A percentile compares a stretch with the other conserved stretches of the same genome.
phyloP scores from a whole-genome alignment of 768 basidiomycete species.

The Sarcomyxa edulis region DNA sequence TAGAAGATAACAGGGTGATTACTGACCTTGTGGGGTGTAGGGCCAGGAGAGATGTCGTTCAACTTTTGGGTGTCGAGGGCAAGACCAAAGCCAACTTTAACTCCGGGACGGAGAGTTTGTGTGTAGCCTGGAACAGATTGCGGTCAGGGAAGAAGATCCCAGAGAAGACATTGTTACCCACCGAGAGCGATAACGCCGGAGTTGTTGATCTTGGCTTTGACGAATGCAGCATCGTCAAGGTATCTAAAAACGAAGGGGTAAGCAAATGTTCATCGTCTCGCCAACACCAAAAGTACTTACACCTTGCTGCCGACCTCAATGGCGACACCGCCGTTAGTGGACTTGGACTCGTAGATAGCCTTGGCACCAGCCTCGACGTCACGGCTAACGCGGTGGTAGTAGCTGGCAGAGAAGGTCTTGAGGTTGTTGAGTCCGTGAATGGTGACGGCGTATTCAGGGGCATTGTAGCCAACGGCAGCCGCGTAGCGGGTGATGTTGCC shows the following conservation, averaged over 20 bases:
- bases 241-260: slow-evolving; percentile 36
- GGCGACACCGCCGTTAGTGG: slow-evolving; percentile 77
- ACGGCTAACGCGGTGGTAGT: slow-evolving; percentile 92
- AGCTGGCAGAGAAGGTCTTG: slow-evolving; percentile 89
- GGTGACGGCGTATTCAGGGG: slow-evolving; percentile 93
- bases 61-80: slow-evolving; percentile 92
- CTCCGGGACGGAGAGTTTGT: slow-evolving; percentile 89
- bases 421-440: slow-evolving; percentile 94
- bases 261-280: background rate
- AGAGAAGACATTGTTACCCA: slow-evolving; percentile 25
- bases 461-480: slow-evolving; percentile 89
- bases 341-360: slow-evolving; percentile 94
- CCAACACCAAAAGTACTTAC: slow-evolving; percentile 38
- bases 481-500: slow-evolving; percentile 91
- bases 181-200: slow-evolving; percentile 83
- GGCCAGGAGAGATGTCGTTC: slow-evolving; percentile 61
- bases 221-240: slow-evolving; percentile 84
- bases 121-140: slow-evolving; percentile 61
- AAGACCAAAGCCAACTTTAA: slow-evolving; percentile 90
- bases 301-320: slow-evolving; percentile 96
- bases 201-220: slow-evolving; percentile 99
- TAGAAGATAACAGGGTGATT: background rate
- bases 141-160: background rate
- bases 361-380: slow-evolving; percentile 95
- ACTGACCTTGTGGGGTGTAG: slow-evolving; percentile 73